Evolutionary conservation across 371 early-diverging fungal genomes (phyloP).

Genomic region (Lichtheimia corymbifera): DNA sequence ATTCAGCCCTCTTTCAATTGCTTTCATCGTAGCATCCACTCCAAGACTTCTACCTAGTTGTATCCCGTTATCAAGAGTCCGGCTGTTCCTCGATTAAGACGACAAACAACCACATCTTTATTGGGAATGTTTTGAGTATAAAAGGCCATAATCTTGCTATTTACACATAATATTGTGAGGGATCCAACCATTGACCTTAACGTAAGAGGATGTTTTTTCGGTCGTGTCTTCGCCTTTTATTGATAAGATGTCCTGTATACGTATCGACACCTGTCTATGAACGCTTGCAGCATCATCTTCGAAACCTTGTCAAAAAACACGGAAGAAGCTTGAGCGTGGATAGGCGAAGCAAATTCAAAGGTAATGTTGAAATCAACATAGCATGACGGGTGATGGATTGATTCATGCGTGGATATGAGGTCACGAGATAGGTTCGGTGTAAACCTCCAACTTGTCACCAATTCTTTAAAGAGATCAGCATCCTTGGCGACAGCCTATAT

Average conservation of each 20-base stretch:
- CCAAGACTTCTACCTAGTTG: too few relatives aligned
- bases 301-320: constrained; percentile 81
- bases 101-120: too few relatives aligned
- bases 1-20: too few relatives aligned
- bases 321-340: constrained; percentile 74
- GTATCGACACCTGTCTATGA: constrained; percentile 61
- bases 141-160: too few relatives aligned
- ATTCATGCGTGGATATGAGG: constrained; percentile 25
- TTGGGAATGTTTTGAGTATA: too few relatives aligned
- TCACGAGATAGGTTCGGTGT: constrained; percentile 47
- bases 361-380: constrained; percentile 70
- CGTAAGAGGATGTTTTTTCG: too few relatives aligned
- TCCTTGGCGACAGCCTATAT: constrained; percentile 66
- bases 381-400: constrained; percentile 55
- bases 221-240: too few relatives aligned
- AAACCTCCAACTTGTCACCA: constrained; percentile 72
- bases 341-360: constrained; percentile 79
- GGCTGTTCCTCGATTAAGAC: too few relatives aligned
- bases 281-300: constrained; percentile 73
- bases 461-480: constrained; percentile 67
- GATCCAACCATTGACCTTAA: too few relatives aligned
- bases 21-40: too few relatives aligned
- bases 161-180: too few relatives aligned
- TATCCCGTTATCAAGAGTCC: too few relatives aligned
- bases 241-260: constrained; percentile 39